Evolutionary conservation across 2,329 filamentous ascomycete species (phyloP).

Genomic region (Hirsutella rhossiliensis): DNA sequence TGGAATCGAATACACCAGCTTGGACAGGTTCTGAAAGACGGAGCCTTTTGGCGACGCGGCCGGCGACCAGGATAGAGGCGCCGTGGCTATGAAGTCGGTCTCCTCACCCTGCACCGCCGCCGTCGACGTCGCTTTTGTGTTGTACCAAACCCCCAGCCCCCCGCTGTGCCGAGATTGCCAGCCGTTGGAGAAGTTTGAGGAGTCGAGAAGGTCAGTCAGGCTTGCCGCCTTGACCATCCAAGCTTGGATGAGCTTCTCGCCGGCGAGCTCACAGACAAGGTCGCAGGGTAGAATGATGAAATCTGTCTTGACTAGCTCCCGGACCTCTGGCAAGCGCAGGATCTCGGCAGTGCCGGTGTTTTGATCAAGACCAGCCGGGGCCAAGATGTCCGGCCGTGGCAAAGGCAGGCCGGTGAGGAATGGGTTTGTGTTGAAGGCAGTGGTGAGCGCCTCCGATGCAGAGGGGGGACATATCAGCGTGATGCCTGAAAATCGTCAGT

Average conservation of each 20-base stretch:
- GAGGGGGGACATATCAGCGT: slow-evolving; percentile 52
- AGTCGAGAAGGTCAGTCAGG: slow-evolving; percentile 47
- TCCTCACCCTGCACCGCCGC: slow-evolving; percentile 78
- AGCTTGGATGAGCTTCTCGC: slow-evolving; percentile 70
- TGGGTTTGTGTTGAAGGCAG: slow-evolving; percentile 66
- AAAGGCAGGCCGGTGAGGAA: slow-evolving; percentile 61
- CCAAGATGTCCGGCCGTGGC: slow-evolving; percentile 62
- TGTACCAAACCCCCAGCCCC: slow-evolving; percentile 82
- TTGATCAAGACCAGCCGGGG: slow-evolving; percentile 63
- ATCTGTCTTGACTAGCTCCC: slow-evolving; percentile 65
- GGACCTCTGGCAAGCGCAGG: slow-evolving; percentile 71
- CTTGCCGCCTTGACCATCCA: slow-evolving; percentile 83
- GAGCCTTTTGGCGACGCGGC: slow-evolving; percentile 37
- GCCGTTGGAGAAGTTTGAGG: slow-evolving; percentile 25
- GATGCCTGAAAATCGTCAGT: slow-evolving; percentile 36
- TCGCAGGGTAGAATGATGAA: slow-evolving; percentile 91
- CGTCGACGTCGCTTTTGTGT: slow-evolving; percentile 61
- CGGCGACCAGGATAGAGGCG: slow-evolving; percentile 49
- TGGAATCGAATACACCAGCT: slow-evolving; percentile 74
- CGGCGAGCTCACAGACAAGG: slow-evolving; percentile 78
- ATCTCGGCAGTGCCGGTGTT: slow-evolving; percentile 86
- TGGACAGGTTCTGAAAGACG: slow-evolving; percentile 56
- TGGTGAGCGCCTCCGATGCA: slow-evolving; percentile 53
- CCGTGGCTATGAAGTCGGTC: slow-evolving; percentile 80
- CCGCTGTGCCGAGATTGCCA: slow-evolving; percentile 45